Conservation (phyloP, 805 yeast species). For the Yarrowia sp. region DNA sequence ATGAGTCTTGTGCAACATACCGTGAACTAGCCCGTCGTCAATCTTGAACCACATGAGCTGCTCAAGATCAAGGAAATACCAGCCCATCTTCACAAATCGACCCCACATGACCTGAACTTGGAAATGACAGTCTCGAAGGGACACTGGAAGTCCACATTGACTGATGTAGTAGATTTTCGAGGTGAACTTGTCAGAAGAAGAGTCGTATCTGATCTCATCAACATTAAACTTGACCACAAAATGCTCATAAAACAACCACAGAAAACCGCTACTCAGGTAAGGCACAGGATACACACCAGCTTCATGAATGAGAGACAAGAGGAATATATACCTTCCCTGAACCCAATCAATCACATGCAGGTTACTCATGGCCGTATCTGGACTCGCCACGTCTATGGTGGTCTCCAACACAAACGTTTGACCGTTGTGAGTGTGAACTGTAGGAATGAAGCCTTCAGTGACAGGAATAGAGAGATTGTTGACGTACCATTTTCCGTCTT, state of each 20-base stretch:
- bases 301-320: slow-evolving; percentile 13
- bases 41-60: slow-evolving; percentile 10
- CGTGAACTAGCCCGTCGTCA: slow-evolving; percentile 7
- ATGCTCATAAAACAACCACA: slow-evolving; percentile 20
- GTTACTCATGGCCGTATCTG: slow-evolving; percentile 22
- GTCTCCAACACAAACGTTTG: slow-evolving; percentile 21
- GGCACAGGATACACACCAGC: slow-evolving; percentile 12
- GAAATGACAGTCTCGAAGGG: background rate
- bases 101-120: slow-evolving; percentile 2
- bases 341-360: slow-evolving; percentile 25
- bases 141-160: slow-evolving; percentile 10
- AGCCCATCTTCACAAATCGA: slow-evolving; percentile 11
- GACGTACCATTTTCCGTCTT: background rate
- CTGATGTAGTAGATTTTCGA: slow-evolving; percentile 3
- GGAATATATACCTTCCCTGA: background rate
- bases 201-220: background rate
- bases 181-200: background rate
- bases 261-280: slow-evolving; percentile 4
- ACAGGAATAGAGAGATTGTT: background rate
- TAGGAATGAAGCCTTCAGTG: background rate
- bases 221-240: slow-evolving; percentile 30
- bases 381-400: background rate
- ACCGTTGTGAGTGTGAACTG: background rate
- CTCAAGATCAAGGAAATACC: slow-evolving; percentile 9
- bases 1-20: slow-evolving; percentile 12